phyloP scores from a whole-genome alignment of 768 basidiomycete species.

The Rhodosporidiobolus odoratus region DNA sequence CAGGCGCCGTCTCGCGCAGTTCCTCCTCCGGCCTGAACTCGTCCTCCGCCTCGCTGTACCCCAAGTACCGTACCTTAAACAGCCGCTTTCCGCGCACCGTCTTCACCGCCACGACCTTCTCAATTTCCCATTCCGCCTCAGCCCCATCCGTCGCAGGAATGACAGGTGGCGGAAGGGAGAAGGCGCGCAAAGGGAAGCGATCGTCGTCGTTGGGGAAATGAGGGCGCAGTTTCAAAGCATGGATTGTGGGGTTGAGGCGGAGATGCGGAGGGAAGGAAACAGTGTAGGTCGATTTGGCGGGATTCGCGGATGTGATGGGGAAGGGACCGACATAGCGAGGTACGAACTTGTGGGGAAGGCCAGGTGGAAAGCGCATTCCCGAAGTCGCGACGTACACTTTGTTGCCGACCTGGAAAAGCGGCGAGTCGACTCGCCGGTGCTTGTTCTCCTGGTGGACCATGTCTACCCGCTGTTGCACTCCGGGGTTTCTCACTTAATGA shows the following conservation, averaged over 20 bases:
- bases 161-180: not conserved
- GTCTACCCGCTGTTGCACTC: too few species aligned
- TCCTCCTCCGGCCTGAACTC: not conserved
- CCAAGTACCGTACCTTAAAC: conserved; percentile 10
- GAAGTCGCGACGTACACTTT: conserved; percentile 1
- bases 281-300: not conserved
- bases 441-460: conserved; percentile 11
- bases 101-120: conserved; percentile 8
- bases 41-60: conserved; percentile 6
- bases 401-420: not conserved
- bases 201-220: conserved; percentile 6
- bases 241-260: not conserved
- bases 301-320: not conserved
- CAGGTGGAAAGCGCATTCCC: not conserved
- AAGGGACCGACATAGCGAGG: conserved; percentile 4
- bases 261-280: conserved; percentile 2
- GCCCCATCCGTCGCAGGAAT: not conserved
- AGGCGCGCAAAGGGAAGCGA: conserved; percentile 9
- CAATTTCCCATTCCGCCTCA: conserved; percentile 1
- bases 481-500: too few species aligned
- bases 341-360: conserved; percentile 1
- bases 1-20: not conserved
- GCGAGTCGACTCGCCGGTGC: not conserved
- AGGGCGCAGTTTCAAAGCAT: conserved; percentile 10
- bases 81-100: not conserved